Percentiles rank a stretch among this genome's conserved stretches.
phyloP scores from a whole-genome alignment of 306 rosid genomes.

The Cucurbita moschata region DNA sequence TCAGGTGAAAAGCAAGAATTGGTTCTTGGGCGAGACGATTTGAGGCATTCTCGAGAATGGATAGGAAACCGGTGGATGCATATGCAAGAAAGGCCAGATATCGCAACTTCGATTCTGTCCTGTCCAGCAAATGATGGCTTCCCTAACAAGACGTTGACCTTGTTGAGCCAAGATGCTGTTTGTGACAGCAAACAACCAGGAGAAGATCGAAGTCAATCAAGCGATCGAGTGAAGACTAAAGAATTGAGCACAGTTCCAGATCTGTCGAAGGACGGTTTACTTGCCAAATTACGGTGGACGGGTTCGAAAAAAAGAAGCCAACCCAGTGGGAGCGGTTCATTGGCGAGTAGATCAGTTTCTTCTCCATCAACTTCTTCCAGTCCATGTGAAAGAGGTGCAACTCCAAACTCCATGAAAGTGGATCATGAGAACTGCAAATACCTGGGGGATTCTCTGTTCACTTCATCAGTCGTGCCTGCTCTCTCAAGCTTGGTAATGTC shows the following conservation, averaged over 20 bases:
- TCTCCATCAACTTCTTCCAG: slow-evolving; percentile 11
- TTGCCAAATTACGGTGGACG: slow-evolving; percentile 51
- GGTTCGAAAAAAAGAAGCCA: slow-evolving; percentile 50
- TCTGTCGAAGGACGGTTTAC: slow-evolving; percentile 42
- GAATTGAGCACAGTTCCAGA: slow-evolving; percentile 23
- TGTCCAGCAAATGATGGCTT: slow-evolving; percentile 13
- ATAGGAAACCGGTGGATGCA: slow-evolving; percentile 41
- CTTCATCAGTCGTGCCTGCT: slow-evolving; percentile 55
- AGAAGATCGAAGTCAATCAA: slow-evolving; percentile 9
- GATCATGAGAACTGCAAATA: slow-evolving; percentile 71
- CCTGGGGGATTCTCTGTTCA: slow-evolving; percentile 47
- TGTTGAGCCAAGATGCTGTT: background rate
- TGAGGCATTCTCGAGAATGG: slow-evolving; percentile 76
- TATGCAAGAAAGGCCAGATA: slow-evolving; percentile 44
- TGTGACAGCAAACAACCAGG: slow-evolving; percentile 14
- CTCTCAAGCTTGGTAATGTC: slow-evolving; percentile 76
- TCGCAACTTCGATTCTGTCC: slow-evolving; percentile 22
- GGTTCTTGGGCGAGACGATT: slow-evolving; percentile 18
- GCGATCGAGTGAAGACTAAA: slow-evolving; percentile 9
- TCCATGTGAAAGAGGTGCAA: slow-evolving; percentile 30
- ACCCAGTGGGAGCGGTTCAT: background rate
- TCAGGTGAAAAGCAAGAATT: slow-evolving; percentile 54
- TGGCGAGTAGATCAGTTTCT: slow-evolving; percentile 5
- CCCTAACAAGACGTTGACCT: background rate
- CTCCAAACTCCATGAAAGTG: slow-evolving; percentile 35